phyloP scores from a whole-genome alignment of 2,329 filamentous ascomycete genomes.

The Alternaria arborescens region DNA sequence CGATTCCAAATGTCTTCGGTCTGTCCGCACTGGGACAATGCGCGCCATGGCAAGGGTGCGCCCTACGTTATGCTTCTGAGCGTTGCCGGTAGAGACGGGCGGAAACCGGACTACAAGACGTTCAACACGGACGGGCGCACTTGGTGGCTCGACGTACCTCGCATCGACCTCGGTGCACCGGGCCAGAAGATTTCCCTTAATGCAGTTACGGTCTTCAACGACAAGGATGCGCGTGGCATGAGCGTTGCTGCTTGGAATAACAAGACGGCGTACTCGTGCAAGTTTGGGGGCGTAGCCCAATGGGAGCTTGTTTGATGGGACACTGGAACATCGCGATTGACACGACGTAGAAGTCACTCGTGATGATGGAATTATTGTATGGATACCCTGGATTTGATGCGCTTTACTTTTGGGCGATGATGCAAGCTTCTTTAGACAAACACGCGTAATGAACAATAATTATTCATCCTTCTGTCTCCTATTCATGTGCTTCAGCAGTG shows the following conservation, averaged over 20 bases:
- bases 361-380: constrained; percentile 9
- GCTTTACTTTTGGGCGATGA: neutral
- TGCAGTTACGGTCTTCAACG: constrained; percentile 64
- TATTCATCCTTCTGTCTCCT: neutral
- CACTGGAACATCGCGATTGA: neutral
- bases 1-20: constrained; percentile 82
- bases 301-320: constrained; percentile 61
- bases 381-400: constrained; percentile 20
- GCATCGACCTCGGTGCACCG: constrained; percentile 58
- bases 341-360: neutral
- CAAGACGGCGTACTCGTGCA: constrained; percentile 43
- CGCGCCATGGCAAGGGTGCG: constrained; percentile 70
- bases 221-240: constrained; percentile 62
- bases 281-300: constrained; percentile 61
- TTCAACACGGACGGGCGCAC: constrained; percentile 77
- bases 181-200: constrained; percentile 70
- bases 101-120: constrained; percentile 72
- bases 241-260: constrained; percentile 52
- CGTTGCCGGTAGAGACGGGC: constrained; percentile 68
- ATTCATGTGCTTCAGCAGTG: neutral
- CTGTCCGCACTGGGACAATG: constrained; percentile 85
- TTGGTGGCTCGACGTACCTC: constrained; percentile 79
- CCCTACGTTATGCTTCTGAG: constrained; percentile 75
- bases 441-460: neutral
- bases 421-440: neutral